Conservation (phyloP, 805 yeast species). For the Saccharomyces mikatae region DNA sequence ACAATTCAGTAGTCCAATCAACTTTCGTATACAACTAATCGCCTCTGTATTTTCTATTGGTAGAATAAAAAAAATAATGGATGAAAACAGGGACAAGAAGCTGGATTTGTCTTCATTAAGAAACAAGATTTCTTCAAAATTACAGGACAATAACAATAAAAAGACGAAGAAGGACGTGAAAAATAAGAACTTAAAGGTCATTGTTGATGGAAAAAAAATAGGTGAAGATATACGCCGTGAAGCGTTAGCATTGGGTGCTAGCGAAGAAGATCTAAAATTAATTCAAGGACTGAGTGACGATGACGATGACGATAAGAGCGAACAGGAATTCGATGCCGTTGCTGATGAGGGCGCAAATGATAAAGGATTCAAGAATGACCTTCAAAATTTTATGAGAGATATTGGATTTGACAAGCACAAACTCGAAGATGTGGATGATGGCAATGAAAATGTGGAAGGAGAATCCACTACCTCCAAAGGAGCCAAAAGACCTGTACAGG, state of each 20-base stretch:
- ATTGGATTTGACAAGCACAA: slow-evolving; percentile 49
- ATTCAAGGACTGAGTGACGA: slow-evolving; percentile 48
- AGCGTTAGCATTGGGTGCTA: slow-evolving; percentile 77
- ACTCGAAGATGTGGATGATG: slow-evolving; percentile 31
- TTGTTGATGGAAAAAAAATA: slow-evolving; percentile 12
- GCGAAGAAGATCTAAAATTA: slow-evolving; percentile 69
- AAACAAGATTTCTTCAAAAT: slow-evolving; percentile 53
- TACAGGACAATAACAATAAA: slow-evolving; percentile 28
- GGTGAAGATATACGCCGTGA: slow-evolving; percentile 47
- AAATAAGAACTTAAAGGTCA: slow-evolving; percentile 18
- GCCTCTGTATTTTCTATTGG: neutral
- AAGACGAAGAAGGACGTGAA: slow-evolving; percentile 13
- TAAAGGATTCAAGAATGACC: slow-evolving; percentile 42
- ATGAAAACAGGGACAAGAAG: slow-evolving; percentile 2
- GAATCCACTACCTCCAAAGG: slow-evolving; percentile 10
- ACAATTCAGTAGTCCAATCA: neutral
- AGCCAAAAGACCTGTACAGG: slow-evolving; percentile 15
- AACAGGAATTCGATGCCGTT: slow-evolving; percentile 32
- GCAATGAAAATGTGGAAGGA: slow-evolving; percentile 23
- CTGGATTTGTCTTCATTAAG: slow-evolving; percentile 44
- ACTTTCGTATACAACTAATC: neutral
- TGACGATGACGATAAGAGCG: slow-evolving; percentile 36
- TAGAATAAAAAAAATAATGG: neutral
- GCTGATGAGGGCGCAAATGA: slow-evolving; percentile 31
- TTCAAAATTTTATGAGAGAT: slow-evolving; percentile 53